Evolutionary conservation across 805 yeast species (phyloP).

Genomic region (Wickerhamomyces strasburgensis): DNA sequence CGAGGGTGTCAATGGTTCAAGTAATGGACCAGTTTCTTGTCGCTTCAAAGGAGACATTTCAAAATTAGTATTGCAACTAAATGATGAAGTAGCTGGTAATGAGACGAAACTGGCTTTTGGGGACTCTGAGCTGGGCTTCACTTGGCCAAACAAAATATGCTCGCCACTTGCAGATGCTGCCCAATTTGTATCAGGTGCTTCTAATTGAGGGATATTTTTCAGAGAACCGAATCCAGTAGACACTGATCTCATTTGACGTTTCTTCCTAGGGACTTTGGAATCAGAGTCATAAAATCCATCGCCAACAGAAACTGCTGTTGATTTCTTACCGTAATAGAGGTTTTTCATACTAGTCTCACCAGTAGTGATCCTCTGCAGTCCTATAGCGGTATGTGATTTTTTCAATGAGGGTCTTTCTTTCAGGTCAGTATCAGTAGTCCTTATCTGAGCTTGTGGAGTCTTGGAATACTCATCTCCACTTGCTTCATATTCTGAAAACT

Average conservation of each 20-base stretch:
- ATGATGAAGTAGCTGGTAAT: constrained; percentile 48
- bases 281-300: constrained; percentile 8
- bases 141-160: constrained; percentile 28
- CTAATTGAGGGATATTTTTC: constrained; percentile 30
- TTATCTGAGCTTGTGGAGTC: constrained; percentile 23
- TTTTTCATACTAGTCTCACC: too few relatives aligned
- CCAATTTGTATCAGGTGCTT: constrained; percentile 38
- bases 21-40: constrained; percentile 57
- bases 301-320: too few relatives aligned
- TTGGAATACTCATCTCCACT: constrained; percentile 15
- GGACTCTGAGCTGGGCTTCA: constrained; percentile 12
- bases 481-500: constrained; percentile 9
- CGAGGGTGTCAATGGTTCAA: constrained; percentile 62
- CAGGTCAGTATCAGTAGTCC: constrained; percentile 11
- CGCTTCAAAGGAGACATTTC: constrained; percentile 58
- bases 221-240: constrained; percentile 18
- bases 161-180: constrained; percentile 38
- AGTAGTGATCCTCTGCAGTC: constrained; percentile 26
- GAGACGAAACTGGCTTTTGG: constrained; percentile 14
- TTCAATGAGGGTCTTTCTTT: constrained; percentile 18
- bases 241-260: constrained; percentile 12
- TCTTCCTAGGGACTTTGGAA: constrained; percentile 19
- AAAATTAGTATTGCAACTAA: constrained; percentile 59
- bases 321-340: too few relatives aligned
- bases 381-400: constrained; percentile 26